Percentiles rank a stretch among this genome's conserved stretches.
phyloP scores from a whole-genome alignment of 2,329 filamentous ascomycete species.

The Nigrospora sphaerica region DNA sequence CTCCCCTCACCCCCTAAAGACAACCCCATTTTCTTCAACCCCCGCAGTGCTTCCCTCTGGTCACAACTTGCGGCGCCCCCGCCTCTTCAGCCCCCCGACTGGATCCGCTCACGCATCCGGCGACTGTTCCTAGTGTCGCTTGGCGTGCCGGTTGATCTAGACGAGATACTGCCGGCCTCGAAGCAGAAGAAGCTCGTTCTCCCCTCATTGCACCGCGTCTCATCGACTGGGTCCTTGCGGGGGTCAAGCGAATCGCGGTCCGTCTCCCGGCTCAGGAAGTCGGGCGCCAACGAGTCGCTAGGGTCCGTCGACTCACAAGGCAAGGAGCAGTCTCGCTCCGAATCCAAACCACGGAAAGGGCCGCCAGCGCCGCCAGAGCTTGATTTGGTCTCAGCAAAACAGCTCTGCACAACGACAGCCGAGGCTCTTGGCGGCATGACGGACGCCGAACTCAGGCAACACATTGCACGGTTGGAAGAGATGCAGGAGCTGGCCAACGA shows the following conservation, averaged over 20 bases:
- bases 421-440: constrained; percentile 76
- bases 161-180: constrained; percentile 92
- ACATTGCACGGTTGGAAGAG: constrained; percentile 62
- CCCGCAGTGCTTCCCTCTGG: constrained; percentile 87
- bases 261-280: constrained; percentile 36
- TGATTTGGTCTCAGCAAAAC: constrained; percentile 69
- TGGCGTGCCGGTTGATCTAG: constrained; percentile 90
- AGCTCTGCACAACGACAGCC: constrained; percentile 77
- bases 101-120: constrained; percentile 92
- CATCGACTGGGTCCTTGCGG: constrained; percentile 43
- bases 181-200: constrained; percentile 97
- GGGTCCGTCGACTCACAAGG: constrained; percentile 54
- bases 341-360: constrained; percentile 41
- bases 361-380: constrained; percentile 66
- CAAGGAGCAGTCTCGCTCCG: constrained; percentile 31
- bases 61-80: constrained; percentile 92
- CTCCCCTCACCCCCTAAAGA: constrained; percentile 45
- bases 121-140: constrained; percentile 93
- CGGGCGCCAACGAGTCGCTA: constrained; percentile 45
- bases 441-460: constrained; percentile 64
- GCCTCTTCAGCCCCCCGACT: constrained; percentile 90
- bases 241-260: constrained; percentile 48
- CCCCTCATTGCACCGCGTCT: constrained; percentile 55
- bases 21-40: constrained; percentile 70
- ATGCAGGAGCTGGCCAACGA: constrained; percentile 67